Evolutionary conservation across 164 flowering plant species (phyloP), one percentile per base, ranked within the genome.

Genomic region (Cinnamomum micranthum): DNA sequence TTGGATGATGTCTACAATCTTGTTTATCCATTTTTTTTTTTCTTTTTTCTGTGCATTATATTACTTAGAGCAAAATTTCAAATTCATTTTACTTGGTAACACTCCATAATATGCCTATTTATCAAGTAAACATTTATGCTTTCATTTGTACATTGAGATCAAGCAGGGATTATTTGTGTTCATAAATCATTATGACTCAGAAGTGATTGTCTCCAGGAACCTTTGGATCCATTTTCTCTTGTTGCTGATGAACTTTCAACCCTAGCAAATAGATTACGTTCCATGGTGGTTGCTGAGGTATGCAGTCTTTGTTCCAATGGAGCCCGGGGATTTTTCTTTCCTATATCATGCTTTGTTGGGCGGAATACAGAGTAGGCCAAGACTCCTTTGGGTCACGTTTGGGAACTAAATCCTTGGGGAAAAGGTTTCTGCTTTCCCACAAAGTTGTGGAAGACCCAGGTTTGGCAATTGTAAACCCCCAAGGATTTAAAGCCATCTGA

Each of bases 261-360:
- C 74, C 71, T 95, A 70, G 92, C 91, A 24, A 74, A 92, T 76
- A 87, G 91, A 79, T 77, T 95, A 81, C 89, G 97, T 22, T 66
- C 84, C 24, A 93, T 91, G 98, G 98, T 93, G 65, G 91, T 88
- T 74, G 88, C 97, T 51, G 96, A 95, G 98, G 98, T 93, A 86
- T 77, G 51, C 47, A 35, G 55, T n/a, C 52, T 69, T n/a, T 47
- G 27, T 22, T 59, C 27, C 28, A 17, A 50, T 51, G 63, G 10
- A 22, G 47, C 68, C 66, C 19, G 52, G 55, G 11, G 13, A 12
- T 64, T 66, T 66, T 1, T 35, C 22, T 7, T 66, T 66, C 35
- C 22, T 15, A 19, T 14, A 55, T 1, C 60, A 55, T 14, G 19
- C 19, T 13, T 55, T 55, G 17, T 55, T 19, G 20, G 17, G 60